Conservation (phyloP, 768 basidiomycete genomes). For the Hypholoma fasciculare region DNA sequence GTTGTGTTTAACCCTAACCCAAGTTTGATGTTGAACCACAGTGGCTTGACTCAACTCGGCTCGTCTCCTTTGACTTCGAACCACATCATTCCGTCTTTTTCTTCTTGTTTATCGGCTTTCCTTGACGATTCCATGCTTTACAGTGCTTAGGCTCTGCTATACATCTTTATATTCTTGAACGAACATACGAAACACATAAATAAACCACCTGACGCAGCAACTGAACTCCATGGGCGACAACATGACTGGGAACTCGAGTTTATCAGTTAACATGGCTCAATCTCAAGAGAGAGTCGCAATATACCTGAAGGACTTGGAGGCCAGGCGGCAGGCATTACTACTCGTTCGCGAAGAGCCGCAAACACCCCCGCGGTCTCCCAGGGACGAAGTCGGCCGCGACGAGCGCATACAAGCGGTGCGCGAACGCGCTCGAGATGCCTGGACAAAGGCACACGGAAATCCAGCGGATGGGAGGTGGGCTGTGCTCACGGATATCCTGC, state of each 20-base stretch:
- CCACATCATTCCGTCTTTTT: background rate
- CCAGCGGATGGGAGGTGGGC: slow-evolving; percentile 22
- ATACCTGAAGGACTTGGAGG: background rate
- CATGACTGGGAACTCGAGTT: background rate
- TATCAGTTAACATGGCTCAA: too few relatives aligned
- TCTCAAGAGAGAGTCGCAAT: background rate
- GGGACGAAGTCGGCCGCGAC: slow-evolving; percentile 10
- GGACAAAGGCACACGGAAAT: slow-evolving; percentile 18
- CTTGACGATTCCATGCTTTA: background rate
- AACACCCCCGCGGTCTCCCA: slow-evolving; percentile 1
- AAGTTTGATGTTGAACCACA: background rate
- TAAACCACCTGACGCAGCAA: background rate
- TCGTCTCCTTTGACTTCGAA: background rate
- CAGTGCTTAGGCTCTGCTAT: background rate
- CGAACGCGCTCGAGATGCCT: slow-evolving; percentile 17
- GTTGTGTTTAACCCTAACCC: background rate
- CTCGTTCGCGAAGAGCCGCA: background rate
- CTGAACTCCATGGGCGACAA: background rate
- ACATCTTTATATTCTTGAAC: background rate
- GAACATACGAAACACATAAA: background rate
- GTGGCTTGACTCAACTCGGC: background rate
- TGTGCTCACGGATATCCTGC: slow-evolving; percentile 15
- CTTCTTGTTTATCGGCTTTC: background rate
- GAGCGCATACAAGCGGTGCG: slow-evolving; percentile 15
- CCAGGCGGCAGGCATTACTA: background rate